phyloP scores from a whole-genome alignment of 1,284 basidiomycete species.

The Apiotrichum porosum region DNA sequence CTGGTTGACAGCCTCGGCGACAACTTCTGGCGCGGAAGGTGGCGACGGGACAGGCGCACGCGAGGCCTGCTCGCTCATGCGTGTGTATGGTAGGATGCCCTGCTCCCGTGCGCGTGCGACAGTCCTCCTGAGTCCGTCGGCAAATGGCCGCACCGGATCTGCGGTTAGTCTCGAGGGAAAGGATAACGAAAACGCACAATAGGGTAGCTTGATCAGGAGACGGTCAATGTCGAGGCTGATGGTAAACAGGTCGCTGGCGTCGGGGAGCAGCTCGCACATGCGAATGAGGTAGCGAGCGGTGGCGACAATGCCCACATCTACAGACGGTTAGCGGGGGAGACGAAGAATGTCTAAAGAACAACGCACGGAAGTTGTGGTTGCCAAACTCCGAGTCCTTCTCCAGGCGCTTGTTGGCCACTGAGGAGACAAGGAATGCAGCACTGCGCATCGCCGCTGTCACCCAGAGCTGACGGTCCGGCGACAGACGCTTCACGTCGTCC shows the following conservation, averaged over 20 bases:
- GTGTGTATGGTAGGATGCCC: slow-evolving; percentile 11
- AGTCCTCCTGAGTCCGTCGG: slow-evolving; percentile 13
- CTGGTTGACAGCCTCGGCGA: neutral
- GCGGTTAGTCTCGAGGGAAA: neutral
- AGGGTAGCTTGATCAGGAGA: slow-evolving; percentile 14
- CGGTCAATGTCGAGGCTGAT: slow-evolving; percentile 18
- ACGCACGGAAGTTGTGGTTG: slow-evolving; percentile 18
- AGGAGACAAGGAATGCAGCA: slow-evolving; percentile 9
- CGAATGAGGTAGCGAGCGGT: slow-evolving; percentile 20
- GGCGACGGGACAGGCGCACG: neutral
- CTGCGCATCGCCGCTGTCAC: slow-evolving; percentile 7
- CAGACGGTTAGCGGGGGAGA: neutral
- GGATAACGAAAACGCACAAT: neutral
- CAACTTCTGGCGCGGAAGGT: neutral
- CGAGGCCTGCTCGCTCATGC: slow-evolving; percentile 5
- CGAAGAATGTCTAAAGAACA: no score
- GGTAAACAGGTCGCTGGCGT: slow-evolving; percentile 9
- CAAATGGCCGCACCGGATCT: slow-evolving; percentile 7
- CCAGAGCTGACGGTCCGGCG: slow-evolving; percentile 10
- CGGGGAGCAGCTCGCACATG: slow-evolving; percentile 17
- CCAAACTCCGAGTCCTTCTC: slow-evolving; percentile 19
- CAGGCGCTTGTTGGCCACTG: slow-evolving; percentile 9
- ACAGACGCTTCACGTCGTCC: slow-evolving; percentile 10
- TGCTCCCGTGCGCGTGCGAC: slow-evolving; percentile 11
- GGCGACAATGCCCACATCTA: slow-evolving; percentile 19